Percentiles rank a stretch among this genome's conserved stretches.
These are phyloP conservation scores for Daldinia decipiens DNA, from an alignment of 495 filamentous ascomycete genomes.

Conservation along the genomic window DNA sequence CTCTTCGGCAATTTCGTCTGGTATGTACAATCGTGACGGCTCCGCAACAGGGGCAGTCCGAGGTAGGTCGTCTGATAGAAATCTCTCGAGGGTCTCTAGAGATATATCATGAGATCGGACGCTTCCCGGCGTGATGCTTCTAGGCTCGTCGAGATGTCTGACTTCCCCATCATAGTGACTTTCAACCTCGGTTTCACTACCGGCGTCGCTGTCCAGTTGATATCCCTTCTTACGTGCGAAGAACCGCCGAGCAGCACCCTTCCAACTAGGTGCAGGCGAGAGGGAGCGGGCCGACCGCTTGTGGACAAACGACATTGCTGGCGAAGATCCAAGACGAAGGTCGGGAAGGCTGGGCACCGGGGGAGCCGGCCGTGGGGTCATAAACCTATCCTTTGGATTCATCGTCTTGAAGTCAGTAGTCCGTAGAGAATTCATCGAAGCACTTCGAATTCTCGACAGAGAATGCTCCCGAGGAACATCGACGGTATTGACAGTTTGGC, in stretches of 20 bases:
- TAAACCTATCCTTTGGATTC: slow-evolving; percentile 79
- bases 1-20: slow-evolving; percentile 64
- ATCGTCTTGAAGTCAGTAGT: slow-evolving; percentile 71
- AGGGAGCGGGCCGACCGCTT: slow-evolving; percentile 59
- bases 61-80: slow-evolving; percentile 53
- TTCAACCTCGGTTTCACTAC: slow-evolving; percentile 42
- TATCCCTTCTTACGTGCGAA: slow-evolving; percentile 50
- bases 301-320: slow-evolving; percentile 57
- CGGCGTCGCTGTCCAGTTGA: slow-evolving; percentile 31
- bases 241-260: slow-evolving; percentile 54
- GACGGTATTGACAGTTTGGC: slow-evolving; percentile 84
- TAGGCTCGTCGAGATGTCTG: slow-evolving; percentile 39
- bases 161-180: slow-evolving; percentile 30
- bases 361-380: slow-evolving; percentile 72
- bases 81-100: slow-evolving; percentile 58
- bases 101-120: slow-evolving; percentile 59
- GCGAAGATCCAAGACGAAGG: slow-evolving; percentile 66
- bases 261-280: slow-evolving; percentile 59
- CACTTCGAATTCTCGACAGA: slow-evolving; percentile 58
- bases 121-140: slow-evolving; percentile 51
- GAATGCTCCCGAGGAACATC: slow-evolving; percentile 78
- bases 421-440: slow-evolving; percentile 61
- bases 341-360: slow-evolving; percentile 54
- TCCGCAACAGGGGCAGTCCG: slow-evolving; percentile 43
- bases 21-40: slow-evolving; percentile 48